Percentiles rank a stretch among this genome's conserved stretches.
Evolutionary conservation across 352 stramenopile genomes (phyloP).

Genomic region (Globisporangium alternatum): DNA sequence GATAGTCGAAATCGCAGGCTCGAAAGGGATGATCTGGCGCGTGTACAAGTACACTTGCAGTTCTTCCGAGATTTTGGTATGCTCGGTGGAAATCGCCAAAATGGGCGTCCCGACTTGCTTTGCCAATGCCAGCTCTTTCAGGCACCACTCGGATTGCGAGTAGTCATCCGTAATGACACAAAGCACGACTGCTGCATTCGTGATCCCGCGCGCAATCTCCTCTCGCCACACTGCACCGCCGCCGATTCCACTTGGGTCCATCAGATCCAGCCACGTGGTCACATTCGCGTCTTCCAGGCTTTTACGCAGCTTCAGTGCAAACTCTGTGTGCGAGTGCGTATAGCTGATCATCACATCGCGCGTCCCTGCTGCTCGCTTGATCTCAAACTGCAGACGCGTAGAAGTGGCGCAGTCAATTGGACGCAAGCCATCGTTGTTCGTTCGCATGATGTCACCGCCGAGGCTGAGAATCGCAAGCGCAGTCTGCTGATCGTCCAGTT

Average conservation of each 20-base stretch:
- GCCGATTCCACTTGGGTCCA: constrained; percentile 61
- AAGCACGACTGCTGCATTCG: constrained; percentile 54
- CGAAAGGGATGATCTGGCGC: constrained; percentile 77
- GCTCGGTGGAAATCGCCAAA: constrained; percentile 72
- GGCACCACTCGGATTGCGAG: constrained; percentile 52
- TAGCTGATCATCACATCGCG: constrained; percentile 79
- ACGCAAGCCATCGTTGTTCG: constrained; percentile 56
- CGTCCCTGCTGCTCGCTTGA: constrained; percentile 64
- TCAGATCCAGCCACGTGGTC: constrained; percentile 64
- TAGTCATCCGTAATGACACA: constrained; percentile 66
- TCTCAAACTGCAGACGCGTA: constrained; percentile 61
- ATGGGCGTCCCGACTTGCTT: constrained; percentile 81
- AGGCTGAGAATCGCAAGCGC: constrained; percentile 68
- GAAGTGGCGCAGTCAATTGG: constrained; percentile 67
- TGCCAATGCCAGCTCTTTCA: constrained; percentile 57
- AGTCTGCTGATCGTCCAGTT: constrained; percentile 73
- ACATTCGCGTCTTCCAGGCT: constrained; percentile 59
- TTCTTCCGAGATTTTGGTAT: constrained; percentile 73
- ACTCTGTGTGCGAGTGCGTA: constrained; percentile 62
- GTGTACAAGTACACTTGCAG: constrained; percentile 85
- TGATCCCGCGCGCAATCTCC: constrained; percentile 61
- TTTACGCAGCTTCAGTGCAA: constrained; percentile 58
- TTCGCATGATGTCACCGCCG: constrained; percentile 75
- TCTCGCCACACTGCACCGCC: constrained; percentile 62
- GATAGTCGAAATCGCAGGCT: constrained; percentile 55